Evolutionary conservation across 805 yeast species (phyloP), one percentile per base, ranked within the genome.

Genomic region (Wickerhamiella nectarea): DNA sequence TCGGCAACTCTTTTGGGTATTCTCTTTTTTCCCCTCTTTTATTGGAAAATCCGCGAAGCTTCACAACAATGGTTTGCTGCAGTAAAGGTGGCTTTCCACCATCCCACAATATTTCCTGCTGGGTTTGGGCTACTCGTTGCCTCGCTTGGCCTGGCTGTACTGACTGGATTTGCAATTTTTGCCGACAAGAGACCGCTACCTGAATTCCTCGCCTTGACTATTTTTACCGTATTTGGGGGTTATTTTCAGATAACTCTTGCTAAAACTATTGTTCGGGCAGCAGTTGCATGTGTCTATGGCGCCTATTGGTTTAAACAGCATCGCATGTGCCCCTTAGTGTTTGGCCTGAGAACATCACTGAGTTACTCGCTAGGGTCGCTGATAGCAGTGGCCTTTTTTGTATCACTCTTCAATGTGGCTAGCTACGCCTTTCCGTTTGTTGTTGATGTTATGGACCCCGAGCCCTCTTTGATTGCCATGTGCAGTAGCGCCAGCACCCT

Each of bases 331-430:
- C 31, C 31, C 3, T 7, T 28, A 7, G 31, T n/a, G 31, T 28
- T 28, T 28, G 31, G 31, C 15, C 15, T 28, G 31, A 10, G 31
- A 8, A 28, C 31, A 51, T 84, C 94, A 1, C 60, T 83, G 61
- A 80, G 94, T 3, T 80, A 78, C 57, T 83, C 94, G 8, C 80
- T 86, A 55, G 96, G 97, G 2, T 81, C 94, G 2, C 79, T 87
- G 44, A 80, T 94, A 58, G 80, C 83, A 56, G 95, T 95, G 0
- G 79, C 85, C 2, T 60, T 80, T 55, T 70, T 80, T 57, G 81
- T 81, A 33, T 75, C 84, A 0, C 49, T 84, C 20, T 70, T 85
- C 49, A 89, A 83, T 56, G 68, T 84, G n/a, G 31, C 34, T 1
- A 45, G 52, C 2, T 53, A 39, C 14, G 14, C 42, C 2, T 31